Percentiles rank a stretch among this genome's conserved stretches.
Evolutionary conservation across 345 rosid genomes (phyloP).

Genomic region (Pistacia integerrima): DNA sequence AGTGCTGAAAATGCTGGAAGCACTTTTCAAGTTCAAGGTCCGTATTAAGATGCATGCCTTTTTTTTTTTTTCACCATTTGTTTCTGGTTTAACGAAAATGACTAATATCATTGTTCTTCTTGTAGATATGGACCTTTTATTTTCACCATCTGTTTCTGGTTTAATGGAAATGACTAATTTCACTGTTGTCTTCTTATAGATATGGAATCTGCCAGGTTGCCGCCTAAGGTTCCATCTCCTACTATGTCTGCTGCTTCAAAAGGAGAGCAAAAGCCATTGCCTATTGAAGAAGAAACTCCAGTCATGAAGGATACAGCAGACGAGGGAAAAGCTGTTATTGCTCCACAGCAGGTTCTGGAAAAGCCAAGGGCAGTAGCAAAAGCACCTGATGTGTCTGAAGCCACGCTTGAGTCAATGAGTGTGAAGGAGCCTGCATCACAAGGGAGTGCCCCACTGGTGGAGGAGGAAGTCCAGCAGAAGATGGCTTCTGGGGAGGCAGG

Average conservation of each 20-base stretch:
- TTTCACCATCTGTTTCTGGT: slow-evolving; percentile 13
- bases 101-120: slow-evolving; percentile 14
- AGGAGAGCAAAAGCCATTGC: slow-evolving; percentile 52
- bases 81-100: slow-evolving; percentile 11
- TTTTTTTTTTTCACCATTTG: slow-evolving; percentile 12
- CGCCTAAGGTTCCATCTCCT: slow-evolving; percentile 75
- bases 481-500: slow-evolving; percentile 70
- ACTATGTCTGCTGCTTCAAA: slow-evolving; percentile 71
- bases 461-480: slow-evolving; percentile 78
- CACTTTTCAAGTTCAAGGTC: slow-evolving; percentile 85
- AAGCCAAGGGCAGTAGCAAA: slow-evolving; percentile 44
- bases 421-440: slow-evolving; percentile 71
- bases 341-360: slow-evolving; percentile 43
- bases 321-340: slow-evolving; percentile 47
- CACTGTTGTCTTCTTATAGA: slow-evolving; percentile 36
- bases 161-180: slow-evolving; percentile 9
- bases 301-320: slow-evolving; percentile 35
- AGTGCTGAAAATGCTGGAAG: slow-evolving; percentile 88
- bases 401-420: slow-evolving; percentile 68
- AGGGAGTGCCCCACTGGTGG: slow-evolving; percentile 55
- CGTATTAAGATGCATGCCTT: slow-evolving; percentile 22
- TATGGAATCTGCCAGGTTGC: slow-evolving; percentile 78
- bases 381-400: slow-evolving; percentile 58
- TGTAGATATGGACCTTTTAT: background rate
- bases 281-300: slow-evolving; percentile 43